phyloP scores from a whole-genome alignment of 2,329 filamentous ascomycete species.

The Diplodia corticola region DNA sequence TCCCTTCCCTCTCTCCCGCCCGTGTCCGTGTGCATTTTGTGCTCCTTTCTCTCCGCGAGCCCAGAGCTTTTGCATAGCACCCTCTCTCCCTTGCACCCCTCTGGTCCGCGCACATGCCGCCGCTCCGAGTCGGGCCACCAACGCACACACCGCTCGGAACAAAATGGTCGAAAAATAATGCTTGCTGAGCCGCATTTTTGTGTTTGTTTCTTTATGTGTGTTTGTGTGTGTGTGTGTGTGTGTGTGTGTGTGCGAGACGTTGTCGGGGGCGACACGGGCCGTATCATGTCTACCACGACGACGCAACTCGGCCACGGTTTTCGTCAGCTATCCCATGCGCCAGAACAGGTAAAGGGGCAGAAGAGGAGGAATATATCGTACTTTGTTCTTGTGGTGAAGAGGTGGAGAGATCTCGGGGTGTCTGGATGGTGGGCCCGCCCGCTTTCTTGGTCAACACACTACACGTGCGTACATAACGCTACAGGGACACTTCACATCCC shows the following conservation, averaged over 20 bases:
- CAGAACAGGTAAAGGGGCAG: background rate
- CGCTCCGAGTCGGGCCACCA: background rate
- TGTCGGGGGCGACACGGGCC: background rate
- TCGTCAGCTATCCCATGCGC: background rate
- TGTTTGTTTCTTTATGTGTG: background rate
- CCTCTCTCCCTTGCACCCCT: too few species aligned
- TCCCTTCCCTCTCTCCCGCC: constrained; percentile 13
- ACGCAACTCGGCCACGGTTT: background rate
- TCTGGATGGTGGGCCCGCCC: background rate
- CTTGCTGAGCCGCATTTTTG: background rate
- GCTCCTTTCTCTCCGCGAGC: background rate
- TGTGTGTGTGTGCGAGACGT: background rate
- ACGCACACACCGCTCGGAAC: background rate
- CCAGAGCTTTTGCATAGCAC: background rate
- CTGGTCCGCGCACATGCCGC: background rate
- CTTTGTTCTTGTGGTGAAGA: background rate
- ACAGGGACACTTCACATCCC: background rate
- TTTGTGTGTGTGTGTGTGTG: background rate
- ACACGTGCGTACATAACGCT: background rate
- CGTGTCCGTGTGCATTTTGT: background rate
- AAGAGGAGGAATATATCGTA: background rate
- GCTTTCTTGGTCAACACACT: background rate
- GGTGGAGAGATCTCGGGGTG: background rate
- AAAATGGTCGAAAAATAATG: background rate
- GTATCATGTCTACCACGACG: background rate